Percentiles rank a stretch among this genome's conserved stretches.
Conservation (phyloP, 2,329 filamentous ascomycete species). For the Dendrostoma leiphaemia region DNA sequence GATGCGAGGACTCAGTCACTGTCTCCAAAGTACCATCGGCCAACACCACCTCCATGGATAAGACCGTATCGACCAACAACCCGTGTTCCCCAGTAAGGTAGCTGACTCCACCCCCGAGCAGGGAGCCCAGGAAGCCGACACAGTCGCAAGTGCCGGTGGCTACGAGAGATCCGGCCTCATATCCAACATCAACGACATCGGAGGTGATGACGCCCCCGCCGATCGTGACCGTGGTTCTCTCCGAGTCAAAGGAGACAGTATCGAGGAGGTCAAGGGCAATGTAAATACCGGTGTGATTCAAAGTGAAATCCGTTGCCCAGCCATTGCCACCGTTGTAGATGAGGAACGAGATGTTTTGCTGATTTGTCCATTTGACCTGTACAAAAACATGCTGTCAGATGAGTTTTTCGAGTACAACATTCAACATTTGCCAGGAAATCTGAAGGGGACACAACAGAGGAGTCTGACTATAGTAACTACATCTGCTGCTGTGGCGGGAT, state of each 20-base stretch:
- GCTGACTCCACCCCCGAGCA: conserved; percentile 5
- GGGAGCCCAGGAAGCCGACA: not conserved
- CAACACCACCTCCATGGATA: not conserved
- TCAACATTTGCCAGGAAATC: too few relatives aligned
- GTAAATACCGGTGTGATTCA: not conserved
- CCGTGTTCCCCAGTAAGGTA: conserved; percentile 9
- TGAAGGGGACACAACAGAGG: not conserved
- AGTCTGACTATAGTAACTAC: not conserved
- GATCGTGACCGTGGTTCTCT: not conserved
- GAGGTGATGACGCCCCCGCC: not conserved
- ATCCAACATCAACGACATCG: not conserved
- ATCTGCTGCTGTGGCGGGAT: not conserved
- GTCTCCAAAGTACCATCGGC: conserved; percentile 12
- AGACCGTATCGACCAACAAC: not conserved
- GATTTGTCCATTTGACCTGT: not conserved
- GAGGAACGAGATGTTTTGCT: not conserved
- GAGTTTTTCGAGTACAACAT: too few relatives aligned
- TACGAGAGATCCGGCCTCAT: not conserved
- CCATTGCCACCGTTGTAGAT: not conserved
- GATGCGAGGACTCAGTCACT: conserved; percentile 23
- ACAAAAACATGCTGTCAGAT: too few relatives aligned
- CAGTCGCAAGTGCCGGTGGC: not conserved
- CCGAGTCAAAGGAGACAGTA: not conserved
- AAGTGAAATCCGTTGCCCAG: not conserved
- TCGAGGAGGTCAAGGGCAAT: not conserved